Evolutionary conservation across 2,329 filamentous ascomycete species (phyloP), one percentile per base, ranked within the genome.

Genomic region (Pestalotiopsis fici): DNA sequence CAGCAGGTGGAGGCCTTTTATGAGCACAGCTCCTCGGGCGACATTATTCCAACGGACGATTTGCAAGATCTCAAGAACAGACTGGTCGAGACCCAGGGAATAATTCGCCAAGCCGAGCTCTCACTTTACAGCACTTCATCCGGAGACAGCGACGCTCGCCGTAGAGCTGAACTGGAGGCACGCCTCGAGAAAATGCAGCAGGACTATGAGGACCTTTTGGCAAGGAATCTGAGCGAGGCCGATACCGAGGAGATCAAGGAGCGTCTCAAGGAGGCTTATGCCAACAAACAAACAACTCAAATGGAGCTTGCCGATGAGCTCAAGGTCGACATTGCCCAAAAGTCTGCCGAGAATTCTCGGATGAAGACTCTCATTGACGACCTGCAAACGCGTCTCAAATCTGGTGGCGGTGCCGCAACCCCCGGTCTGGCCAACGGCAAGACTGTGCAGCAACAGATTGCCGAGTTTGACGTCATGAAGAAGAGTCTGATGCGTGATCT

Each of bases 401-500:
- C 87, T 62, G 87, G 87, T 71, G 81, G 81, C 39, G 43, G 43
- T 35, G 78, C 79, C 21, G 77, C 81, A 11, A 85, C 84, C 21
- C 82, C 85, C 31, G 86, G 90, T 28, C 93, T 91, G 77, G 83
- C 89, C 66, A 93, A 93, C 75, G 92, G 92, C 86, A 97, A 97
- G 87, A 97, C 94, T 13, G 89, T 98, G 57, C 94, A 97, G 78
- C 95, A 99, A 83, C 96, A 98, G 83, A 97, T 99, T 80, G 93
- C 95, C 67, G 96, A 99, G 78, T 99, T 99, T 74, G 96, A 99
- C 80, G 93, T 94, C 68, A 99, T 99, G 95, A 99, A 99, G 90
- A 99, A 99, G 89, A 97, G 93, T 72, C 86, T 99, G 73, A 99
- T 99, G 96, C 93, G 96, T 67, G 96, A 99, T 81, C 85, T 99